Evolutionary conservation across 371 early-diverging fungal genomes (phyloP).

Genomic region (Mortierella sp.): DNA sequence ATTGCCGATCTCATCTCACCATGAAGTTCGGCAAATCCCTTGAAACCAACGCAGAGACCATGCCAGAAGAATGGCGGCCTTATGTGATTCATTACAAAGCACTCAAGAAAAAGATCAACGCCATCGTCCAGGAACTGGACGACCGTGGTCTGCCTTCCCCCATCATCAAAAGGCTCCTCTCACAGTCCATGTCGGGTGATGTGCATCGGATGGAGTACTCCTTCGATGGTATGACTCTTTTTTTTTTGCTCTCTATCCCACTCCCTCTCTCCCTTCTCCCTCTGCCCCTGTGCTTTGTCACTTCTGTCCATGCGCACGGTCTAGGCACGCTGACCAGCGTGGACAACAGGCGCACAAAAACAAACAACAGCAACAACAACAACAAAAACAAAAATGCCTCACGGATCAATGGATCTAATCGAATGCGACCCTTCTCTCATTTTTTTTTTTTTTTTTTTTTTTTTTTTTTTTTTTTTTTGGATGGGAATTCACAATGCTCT

Average conservation of each 20-base stretch:
- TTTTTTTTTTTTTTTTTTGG: neutral
- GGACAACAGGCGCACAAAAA: no score
- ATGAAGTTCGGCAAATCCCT: slow-evolving; percentile 85
- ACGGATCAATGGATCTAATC: slow-evolving; percentile 1
- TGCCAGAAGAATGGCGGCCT: slow-evolving; percentile 77
- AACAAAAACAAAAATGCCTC: neutral
- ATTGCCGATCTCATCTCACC: neutral
- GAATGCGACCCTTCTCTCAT: no score
- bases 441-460: neutral
- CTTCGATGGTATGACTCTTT: slow-evolving; percentile 58
- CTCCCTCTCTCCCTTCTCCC: no score
- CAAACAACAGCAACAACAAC: neutral
- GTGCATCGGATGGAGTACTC: slow-evolving; percentile 62
- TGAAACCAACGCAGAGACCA: slow-evolving; percentile 69
- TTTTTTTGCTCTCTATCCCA: neutral
- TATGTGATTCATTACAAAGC: slow-evolving; percentile 75
- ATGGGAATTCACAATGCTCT: neutral
- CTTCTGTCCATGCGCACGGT: neutral
- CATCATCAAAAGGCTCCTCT: slow-evolving; percentile 59
- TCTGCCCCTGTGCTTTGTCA: no score
- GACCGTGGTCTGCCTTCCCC: slow-evolving; percentile 62
- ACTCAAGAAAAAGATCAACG: slow-evolving; percentile 70
- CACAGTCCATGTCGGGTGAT: slow-evolving; percentile 36
- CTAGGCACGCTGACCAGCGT: no score
- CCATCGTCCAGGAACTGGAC: slow-evolving; percentile 77